phyloP scores from a whole-genome alignment of 164 flowering plant genomes.

The Berberis vulgaris region DNA sequence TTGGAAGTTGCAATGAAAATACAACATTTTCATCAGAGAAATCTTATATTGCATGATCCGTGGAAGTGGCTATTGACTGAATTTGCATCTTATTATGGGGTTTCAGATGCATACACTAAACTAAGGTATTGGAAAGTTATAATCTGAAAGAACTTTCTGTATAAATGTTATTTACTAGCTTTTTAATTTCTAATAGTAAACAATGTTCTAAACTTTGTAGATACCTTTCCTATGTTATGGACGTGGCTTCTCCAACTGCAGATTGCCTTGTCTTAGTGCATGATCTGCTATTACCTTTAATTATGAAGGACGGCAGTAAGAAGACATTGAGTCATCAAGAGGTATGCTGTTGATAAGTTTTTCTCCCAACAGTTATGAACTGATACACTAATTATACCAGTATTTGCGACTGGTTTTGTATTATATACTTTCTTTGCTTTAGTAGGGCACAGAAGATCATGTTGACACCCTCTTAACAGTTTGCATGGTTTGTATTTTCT shows the following conservation, averaged over 20 bases:
- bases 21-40: constrained; percentile 77
- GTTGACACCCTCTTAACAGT: background rate
- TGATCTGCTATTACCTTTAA: constrained; percentile 66
- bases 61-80: constrained; percentile 91
- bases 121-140: constrained; percentile 40
- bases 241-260: constrained; percentile 93
- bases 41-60: constrained; percentile 55
- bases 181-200: constrained; percentile 2
- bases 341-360: constrained; percentile 29
- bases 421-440: too few species aligned
- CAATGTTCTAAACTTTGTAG: constrained; percentile 26
- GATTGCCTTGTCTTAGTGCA: constrained; percentile 75
- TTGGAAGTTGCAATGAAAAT: constrained; percentile 87
- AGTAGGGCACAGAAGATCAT: too few species aligned
- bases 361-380: background rate
- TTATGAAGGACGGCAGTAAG: constrained; percentile 59
- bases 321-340: constrained; percentile 88
- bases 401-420: too few species aligned
- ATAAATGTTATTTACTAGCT: background rate
- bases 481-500: constrained; percentile 1
- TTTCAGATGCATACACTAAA: constrained; percentile 81
- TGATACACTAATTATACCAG: background rate
- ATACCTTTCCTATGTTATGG: constrained; percentile 91
- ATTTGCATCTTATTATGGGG: constrained; percentile 88
- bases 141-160: background rate